Percentiles rank a stretch among this genome's conserved stretches.
Evolutionary conservation across 2,329 filamentous ascomycete species (phyloP).

Genomic region (Dothideomycetidae sp.): DNA sequence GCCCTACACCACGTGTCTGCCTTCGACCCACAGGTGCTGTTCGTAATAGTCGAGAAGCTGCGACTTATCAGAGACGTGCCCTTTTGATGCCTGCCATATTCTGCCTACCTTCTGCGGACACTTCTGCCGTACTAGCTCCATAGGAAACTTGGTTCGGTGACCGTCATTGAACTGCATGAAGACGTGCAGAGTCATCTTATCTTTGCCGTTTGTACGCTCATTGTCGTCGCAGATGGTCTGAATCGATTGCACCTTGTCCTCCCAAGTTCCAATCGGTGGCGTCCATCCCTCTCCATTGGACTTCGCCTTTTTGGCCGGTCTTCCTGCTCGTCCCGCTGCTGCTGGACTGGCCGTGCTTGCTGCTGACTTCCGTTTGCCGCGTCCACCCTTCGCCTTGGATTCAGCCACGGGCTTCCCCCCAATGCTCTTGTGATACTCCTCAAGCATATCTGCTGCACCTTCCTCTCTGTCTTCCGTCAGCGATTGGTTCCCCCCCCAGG

Average conservation of each 20-base stretch:
- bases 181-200: slow-evolving; percentile 44
- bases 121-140: slow-evolving; percentile 54
- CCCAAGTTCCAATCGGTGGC: slow-evolving; percentile 60
- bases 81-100: neutral
- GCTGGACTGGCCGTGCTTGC: slow-evolving; percentile 12
- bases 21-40: slow-evolving; percentile 24
- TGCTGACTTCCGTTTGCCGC: slow-evolving; percentile 18
- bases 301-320: slow-evolving; percentile 8
- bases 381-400: slow-evolving; percentile 14
- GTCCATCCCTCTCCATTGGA: slow-evolving; percentile 26
- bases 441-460: slow-evolving; percentile 39
- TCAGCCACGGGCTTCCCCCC: slow-evolving; percentile 39
- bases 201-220: slow-evolving; percentile 14
- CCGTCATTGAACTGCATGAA: slow-evolving; percentile 63
- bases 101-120: slow-evolving; percentile 60
- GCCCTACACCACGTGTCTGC: slow-evolving; percentile 1
- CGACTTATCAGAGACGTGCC: slow-evolving; percentile 1
- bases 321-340: slow-evolving; percentile 13
- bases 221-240: slow-evolving; percentile 55
- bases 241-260: slow-evolving; percentile 54
- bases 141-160: slow-evolving; percentile 58
- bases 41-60: slow-evolving; percentile 25
- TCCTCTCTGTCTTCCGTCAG: slow-evolving; percentile 14
- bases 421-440: slow-evolving; percentile 47
- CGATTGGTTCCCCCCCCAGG: neutral